Evolutionary conservation across 169 alveolate genomes (phyloP).

Genomic region (Plasmodium gonderi): DNA sequence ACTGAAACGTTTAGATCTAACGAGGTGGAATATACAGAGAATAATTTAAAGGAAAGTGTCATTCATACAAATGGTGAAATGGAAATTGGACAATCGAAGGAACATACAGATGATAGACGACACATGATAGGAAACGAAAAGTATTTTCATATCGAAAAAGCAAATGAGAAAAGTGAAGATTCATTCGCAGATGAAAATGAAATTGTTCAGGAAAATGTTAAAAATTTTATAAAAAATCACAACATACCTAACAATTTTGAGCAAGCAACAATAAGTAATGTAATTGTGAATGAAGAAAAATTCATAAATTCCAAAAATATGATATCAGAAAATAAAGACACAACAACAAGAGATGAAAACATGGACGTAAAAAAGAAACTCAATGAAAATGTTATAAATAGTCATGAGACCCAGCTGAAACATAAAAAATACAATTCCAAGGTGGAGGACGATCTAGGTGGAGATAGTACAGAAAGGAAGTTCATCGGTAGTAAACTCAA

Average conservation of each 20-base stretch:
- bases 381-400: slow-evolving; percentile 31
- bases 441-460: slow-evolving; percentile 1
- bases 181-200: neutral
- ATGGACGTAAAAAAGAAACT: neutral
- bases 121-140: neutral
- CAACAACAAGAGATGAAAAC: neutral
- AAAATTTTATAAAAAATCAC: slow-evolving; percentile 48
- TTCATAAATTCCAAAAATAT: neutral
- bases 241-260: slow-evolving; percentile 2
- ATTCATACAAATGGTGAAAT: neutral
- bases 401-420: slow-evolving; percentile 30
- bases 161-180: neutral
- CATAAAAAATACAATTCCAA: slow-evolving; percentile 6
- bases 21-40: neutral
- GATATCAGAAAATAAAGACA: neutral
- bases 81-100: neutral
- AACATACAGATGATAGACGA: neutral
- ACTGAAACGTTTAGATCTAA: neutral
- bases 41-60: neutral
- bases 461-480: slow-evolving; percentile 10
- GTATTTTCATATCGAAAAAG: neutral
- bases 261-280: slow-evolving; percentile 28
- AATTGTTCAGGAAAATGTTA: slow-evolving; percentile 7
- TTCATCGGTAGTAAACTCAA: neutral
- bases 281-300: slow-evolving; percentile 56